phyloP scores from a whole-genome alignment of 768 basidiomycete genomes.

The Psilocybe azurescens region DNA sequence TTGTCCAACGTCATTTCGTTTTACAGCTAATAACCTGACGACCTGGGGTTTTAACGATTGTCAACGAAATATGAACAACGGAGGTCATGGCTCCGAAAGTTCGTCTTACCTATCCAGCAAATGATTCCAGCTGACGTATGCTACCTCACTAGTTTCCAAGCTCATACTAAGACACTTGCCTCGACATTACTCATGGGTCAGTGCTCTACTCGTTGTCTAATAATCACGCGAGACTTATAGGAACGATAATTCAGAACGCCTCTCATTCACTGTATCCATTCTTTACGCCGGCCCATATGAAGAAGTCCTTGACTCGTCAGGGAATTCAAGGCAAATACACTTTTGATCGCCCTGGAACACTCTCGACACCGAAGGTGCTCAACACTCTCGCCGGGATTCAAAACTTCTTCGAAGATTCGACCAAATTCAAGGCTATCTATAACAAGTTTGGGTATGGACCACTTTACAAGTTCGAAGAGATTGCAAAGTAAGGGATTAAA shows the following conservation, averaged over 20 bases:
- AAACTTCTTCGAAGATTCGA: constrained; percentile 31
- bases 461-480: constrained; percentile 43
- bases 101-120: constrained; percentile 12
- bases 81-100: constrained; percentile 41
- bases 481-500: constrained; percentile 28
- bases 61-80: constrained; percentile 46
- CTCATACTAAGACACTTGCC: constrained; percentile 51
- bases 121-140: neutral
- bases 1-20: neutral
- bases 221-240: neutral
- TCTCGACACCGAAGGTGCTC: constrained; percentile 11
- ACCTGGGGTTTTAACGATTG: constrained; percentile 59
- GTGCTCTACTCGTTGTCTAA: neutral
- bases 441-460: constrained; percentile 46
- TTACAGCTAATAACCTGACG: constrained; percentile 46
- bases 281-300: constrained; percentile 55
- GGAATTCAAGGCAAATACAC: constrained; percentile 43
- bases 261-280: constrained; percentile 72
- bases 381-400: constrained; percentile 33
- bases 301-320: constrained; percentile 43
- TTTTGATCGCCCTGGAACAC: constrained; percentile 41
- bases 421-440: constrained; percentile 42
- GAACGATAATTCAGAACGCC: constrained; percentile 43
- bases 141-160: constrained; percentile 38
- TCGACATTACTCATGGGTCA: constrained; percentile 43